phyloP scores from a whole-genome alignment of 495 filamentous ascomycete species.

The Podospora fimiseda region DNA sequence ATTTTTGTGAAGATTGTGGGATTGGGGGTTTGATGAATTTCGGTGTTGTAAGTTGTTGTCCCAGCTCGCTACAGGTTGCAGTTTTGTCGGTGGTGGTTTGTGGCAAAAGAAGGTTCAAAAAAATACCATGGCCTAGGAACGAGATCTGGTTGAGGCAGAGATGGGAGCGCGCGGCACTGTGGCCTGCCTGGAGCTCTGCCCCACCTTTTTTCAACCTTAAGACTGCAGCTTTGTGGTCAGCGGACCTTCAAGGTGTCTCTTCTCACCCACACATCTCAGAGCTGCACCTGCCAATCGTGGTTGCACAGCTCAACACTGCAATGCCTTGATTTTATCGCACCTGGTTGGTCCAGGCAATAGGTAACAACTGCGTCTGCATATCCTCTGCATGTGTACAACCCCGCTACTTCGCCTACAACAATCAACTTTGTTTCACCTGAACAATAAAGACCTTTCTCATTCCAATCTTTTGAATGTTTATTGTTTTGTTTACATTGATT shows the following conservation, averaged over 20 bases:
- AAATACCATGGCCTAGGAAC: too few relatives aligned
- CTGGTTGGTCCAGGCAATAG: neutral
- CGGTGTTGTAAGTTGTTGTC: too few relatives aligned
- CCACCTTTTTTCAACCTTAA: neutral
- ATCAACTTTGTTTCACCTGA: neutral
- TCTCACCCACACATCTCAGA: neutral
- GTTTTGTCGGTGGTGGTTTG: too few relatives aligned
- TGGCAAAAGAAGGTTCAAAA: constrained; percentile 10
- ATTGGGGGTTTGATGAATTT: neutral
- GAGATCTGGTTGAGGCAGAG: neutral
- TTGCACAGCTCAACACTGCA: neutral
- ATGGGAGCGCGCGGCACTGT: neutral
- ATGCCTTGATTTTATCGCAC: neutral
- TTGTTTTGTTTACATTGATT: neutral
- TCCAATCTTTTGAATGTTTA: neutral
- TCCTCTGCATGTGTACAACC: neutral
- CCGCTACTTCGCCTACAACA: too few relatives aligned
- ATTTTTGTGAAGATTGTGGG: neutral
- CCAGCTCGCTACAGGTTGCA: too few relatives aligned
- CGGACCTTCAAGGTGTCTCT: neutral
- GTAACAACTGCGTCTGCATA: too few relatives aligned
- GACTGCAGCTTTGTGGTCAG: neutral
- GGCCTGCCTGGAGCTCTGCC: neutral
- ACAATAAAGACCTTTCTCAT: too few relatives aligned
- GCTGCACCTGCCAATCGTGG: neutral